Percentiles rank a stretch among this genome's conserved stretches.
phyloP scores from a whole-genome alignment of 176 grass and related monocot species.

The Oropetium thomaeum region DNA sequence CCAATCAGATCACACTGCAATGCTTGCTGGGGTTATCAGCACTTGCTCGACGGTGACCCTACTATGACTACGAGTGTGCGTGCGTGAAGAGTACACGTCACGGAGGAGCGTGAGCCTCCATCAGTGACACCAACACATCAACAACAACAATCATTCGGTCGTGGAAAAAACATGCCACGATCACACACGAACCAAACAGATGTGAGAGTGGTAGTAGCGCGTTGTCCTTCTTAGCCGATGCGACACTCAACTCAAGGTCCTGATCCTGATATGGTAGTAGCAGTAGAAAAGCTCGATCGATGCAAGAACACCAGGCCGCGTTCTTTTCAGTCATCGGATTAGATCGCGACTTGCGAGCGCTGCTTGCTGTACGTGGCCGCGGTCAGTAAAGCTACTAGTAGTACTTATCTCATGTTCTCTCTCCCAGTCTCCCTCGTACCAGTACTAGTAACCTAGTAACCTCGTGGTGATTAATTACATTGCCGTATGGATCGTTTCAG shows the following conservation, averaged over 20 bases:
- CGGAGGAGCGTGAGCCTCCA: background rate
- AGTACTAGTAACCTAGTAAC: no score
- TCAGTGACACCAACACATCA: background rate
- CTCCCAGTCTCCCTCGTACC: no score
- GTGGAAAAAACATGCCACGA: background rate
- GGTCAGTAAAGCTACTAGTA: no score
- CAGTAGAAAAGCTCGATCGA: background rate
- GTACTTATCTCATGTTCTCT: background rate
- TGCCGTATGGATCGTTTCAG: background rate
- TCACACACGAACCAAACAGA: background rate
- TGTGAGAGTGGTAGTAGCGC: background rate
- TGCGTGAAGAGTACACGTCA: constrained; percentile 17
- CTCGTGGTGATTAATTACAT: background rate
- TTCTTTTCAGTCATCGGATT: background rate
- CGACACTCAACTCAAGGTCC: background rate
- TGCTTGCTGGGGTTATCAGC: background rate
- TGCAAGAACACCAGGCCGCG: background rate
- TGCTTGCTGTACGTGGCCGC: background rate
- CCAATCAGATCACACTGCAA: background rate
- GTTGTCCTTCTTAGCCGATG: background rate
- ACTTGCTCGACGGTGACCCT: background rate
- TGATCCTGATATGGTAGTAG: background rate
- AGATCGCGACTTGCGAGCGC: background rate
- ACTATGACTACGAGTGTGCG: background rate
- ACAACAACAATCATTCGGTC: background rate